A percentile compares a stretch with the other conserved stretches of the same genome.
phyloP scores from a whole-genome alignment of 1,139 yeast genomes.

The Scheffersomyces stambukii region DNA sequence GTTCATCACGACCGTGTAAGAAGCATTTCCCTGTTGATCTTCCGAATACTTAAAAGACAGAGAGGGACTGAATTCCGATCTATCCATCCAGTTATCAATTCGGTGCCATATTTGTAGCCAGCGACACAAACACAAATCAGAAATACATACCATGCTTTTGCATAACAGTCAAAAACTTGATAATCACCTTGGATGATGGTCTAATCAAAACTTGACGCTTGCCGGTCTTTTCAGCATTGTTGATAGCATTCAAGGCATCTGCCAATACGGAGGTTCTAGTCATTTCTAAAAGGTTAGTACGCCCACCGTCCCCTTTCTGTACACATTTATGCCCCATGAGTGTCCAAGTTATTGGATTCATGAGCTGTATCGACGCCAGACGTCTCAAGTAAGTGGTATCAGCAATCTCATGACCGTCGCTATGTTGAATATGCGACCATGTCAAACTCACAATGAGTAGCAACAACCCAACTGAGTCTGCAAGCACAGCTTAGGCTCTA shows the following conservation, averaged over 20 bases:
- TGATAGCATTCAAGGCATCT: constrained; percentile 96
- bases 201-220: constrained; percentile 98
- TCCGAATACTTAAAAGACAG: constrained; percentile 98
- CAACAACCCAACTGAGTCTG: constrained; percentile 2
- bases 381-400: constrained; percentile 20
- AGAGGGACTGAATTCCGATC: constrained; percentile 86
- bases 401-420: constrained; percentile 17
- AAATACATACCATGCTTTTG: constrained; percentile 64
- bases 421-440: no score
- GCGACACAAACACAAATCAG: background rate
- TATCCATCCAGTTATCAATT: constrained; percentile 97
- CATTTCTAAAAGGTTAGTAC: constrained; percentile 42
- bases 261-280: constrained; percentile 99
- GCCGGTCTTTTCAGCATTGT: constrained; percentile 99
- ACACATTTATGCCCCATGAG: constrained; percentile 28
- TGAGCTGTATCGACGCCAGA: constrained; percentile 18
- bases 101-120: constrained; percentile 58
- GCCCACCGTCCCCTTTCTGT: constrained; percentile 2
- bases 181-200: constrained; percentile 98
- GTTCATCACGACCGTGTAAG: constrained; percentile 57
- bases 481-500: constrained; percentile 2
- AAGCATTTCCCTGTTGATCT: constrained; percentile 68
- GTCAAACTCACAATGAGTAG: constrained; percentile 6
- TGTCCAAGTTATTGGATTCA: constrained; percentile 34
- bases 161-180: constrained; percentile 95